Base-by-base conservation (phyloP, 163 green algal genomes). In the Volvox carteri region DNA sequence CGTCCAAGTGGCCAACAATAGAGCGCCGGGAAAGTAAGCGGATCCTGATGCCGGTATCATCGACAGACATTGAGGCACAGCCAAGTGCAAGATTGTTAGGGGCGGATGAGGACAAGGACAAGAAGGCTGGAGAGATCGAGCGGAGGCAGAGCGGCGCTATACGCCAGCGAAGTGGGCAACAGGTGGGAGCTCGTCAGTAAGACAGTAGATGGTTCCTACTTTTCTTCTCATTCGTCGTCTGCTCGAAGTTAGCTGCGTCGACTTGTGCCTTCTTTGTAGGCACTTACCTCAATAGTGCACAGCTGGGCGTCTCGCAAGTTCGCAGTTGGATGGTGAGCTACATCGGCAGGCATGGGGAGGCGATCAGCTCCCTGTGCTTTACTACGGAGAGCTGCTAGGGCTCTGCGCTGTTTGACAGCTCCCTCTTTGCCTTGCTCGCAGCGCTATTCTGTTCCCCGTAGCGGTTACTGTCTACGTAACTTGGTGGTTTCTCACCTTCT, bases 381-480 rank as follows among this genome's bases (percentile, higher is more conserved):
- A n/a, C n/a, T n/a, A n/a, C n/a, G n/a, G n/a, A n/a, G n/a, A n/a
- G n/a, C n/a, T n/a, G n/a, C n/a, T n/a, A n/a, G n/a, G n/a, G n/a
- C n/a, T n/a, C n/a, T n/a, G n/a, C n/a, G n/a, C n/a, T n/a, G n/a
- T n/a, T n/a, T n/a, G n/a, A n/a, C n/a, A n/a, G n/a, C n/a, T n/a
- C n/a, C n/a, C n/a, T n/a, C n/a, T n/a, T n/a, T n/a, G n/a, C n/a
- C n/a, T 68, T 68, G 58, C 8, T 30, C 78, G 86, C 92, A 98
- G 95, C 84, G 97, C 96, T n/a, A 98, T 99, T 58, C 91, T 99
- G 35, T 97, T 99, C 58, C 97, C 97, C 0, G 95, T 99, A 21
- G 97, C 96, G 1, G 93, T 98, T 1, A 99, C 97, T 1, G 93
- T 93, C 50, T 95, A 95, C 70, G 84, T 96, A 21, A 96, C 95